Evolutionary conservation across 2,329 filamentous ascomycete genomes (phyloP), one percentile per base, ranked within the genome.

Genomic region (Didymella arachidicola): DNA sequence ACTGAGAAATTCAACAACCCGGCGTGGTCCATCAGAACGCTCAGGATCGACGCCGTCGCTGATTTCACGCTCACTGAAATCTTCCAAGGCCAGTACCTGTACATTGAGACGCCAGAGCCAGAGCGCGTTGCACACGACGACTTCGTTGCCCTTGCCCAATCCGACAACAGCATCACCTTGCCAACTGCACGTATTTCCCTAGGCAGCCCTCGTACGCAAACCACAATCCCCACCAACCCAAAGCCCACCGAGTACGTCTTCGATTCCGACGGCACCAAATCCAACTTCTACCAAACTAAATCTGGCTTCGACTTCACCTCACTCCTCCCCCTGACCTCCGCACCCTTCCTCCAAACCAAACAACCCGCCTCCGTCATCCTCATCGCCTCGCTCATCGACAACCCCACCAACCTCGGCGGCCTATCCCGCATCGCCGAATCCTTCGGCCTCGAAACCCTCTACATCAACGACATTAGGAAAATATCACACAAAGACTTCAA

Each of bases 371-470:
- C 75, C 26, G 73, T 83, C 47, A 75, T 83, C 47, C 73, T 85
- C 48, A 68, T 84, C 36, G 82, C 81, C 27, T 83, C 82, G 19
- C 72, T 83, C 0, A 80, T 84, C 48, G 78, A 80, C 65, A 82
- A 82, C 43, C 79, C 81, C 8, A 79, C 80, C 52, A 84, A 84
- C 55, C 73, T 83, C 8, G 81, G 81, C 52, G 81, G 81, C 16
- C 77, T 84, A 11, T 82, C 79, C 25, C 78, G 83, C 36, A 79
- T 81, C 48, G 77, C 78, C 5, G 83, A 85, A 59, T 82, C 83
- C 32, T 84, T 84, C 57, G 82, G 82, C 50, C 77, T 80, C 2
- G 72, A 76, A 39, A 73, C 77, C 2, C 69, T 85, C 16, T 79
- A 81, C 65, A 73, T 85, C 22, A 70, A 75, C 44, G 77, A 78